Evolutionary conservation across 2,329 filamentous ascomycete genomes (phyloP).

Genomic region (Fusarium sambucinum): DNA sequence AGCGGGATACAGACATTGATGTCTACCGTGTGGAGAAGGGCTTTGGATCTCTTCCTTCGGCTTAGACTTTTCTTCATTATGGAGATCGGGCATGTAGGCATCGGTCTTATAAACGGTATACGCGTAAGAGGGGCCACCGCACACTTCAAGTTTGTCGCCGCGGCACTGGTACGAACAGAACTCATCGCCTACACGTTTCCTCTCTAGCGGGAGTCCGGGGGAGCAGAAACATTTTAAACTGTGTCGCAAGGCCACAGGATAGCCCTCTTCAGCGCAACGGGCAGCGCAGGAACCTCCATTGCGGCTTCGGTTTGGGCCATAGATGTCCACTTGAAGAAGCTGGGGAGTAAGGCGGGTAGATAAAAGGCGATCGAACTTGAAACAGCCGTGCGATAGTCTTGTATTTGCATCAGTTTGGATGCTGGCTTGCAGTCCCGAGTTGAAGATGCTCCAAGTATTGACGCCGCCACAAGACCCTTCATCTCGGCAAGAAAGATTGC

Average conservation of each 20-base stretch:
- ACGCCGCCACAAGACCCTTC: neutral
- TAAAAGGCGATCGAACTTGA: neutral
- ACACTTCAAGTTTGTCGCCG: neutral
- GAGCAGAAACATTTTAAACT: neutral
- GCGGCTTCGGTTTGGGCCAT: neutral
- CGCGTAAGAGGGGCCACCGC: neutral
- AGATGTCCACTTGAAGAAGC: neutral
- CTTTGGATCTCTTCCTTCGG: neutral
- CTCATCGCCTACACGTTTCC: neutral
- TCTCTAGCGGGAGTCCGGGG: neutral
- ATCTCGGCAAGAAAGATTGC: neutral
- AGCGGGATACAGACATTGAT: slow-evolving; percentile 7
- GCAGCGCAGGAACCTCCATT: neutral
- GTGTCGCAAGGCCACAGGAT: neutral
- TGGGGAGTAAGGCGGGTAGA: neutral
- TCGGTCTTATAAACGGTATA: slow-evolving; percentile 10
- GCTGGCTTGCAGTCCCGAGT: neutral
- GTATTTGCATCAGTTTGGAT: neutral
- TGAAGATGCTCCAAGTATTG: neutral
- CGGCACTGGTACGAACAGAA: neutral
- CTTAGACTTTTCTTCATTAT: neutral
- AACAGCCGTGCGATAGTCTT: slow-evolving; percentile 4
- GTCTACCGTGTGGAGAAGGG: neutral
- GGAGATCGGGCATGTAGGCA: neutral
- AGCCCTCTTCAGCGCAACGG: neutral